Conservation (phyloP, 2,329 filamentous ascomycete species). For the Oidium heveae region DNA sequence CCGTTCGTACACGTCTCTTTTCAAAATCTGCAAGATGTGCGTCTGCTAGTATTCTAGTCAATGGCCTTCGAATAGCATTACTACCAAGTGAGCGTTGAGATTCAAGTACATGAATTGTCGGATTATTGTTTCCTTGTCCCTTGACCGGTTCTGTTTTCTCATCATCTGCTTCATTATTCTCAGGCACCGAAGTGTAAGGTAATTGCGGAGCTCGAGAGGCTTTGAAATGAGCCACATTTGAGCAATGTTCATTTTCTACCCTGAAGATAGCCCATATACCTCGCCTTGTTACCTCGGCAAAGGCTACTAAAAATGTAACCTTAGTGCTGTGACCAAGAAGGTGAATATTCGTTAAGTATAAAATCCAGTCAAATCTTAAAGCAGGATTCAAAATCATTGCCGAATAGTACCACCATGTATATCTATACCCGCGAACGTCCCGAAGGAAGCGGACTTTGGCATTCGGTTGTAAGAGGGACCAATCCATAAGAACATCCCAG, state of each 20-base stretch:
- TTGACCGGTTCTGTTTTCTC: slow-evolving; percentile 7
- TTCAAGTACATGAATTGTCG: not conserved
- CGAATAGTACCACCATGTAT: slow-evolving; percentile 58
- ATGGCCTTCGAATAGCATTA: slow-evolving; percentile 9
- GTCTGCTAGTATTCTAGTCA: slow-evolving; percentile 46
- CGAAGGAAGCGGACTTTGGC: slow-evolving; percentile 44
- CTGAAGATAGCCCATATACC: slow-evolving; percentile 84
- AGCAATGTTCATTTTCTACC: slow-evolving; percentile 93
- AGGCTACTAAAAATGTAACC: slow-evolving; percentile 51
- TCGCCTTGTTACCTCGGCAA: slow-evolving; percentile 61
- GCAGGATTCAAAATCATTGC: slow-evolving; percentile 68
- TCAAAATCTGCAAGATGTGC: slow-evolving; percentile 87
- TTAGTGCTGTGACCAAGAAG: slow-evolving; percentile 63
- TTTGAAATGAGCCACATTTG: slow-evolving; percentile 73
- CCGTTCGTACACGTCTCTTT: slow-evolving; percentile 35
- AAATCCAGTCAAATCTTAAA: slow-evolving; percentile 80
- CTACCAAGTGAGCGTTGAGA: not conserved
- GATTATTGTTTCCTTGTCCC: not conserved
- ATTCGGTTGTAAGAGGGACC: slow-evolving; percentile 62
- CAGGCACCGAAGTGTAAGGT: slow-evolving; percentile 30
- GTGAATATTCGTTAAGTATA: slow-evolving; percentile 60
- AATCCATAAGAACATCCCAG: slow-evolving; percentile 95
- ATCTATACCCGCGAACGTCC: slow-evolving; percentile 55
- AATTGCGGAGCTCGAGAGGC: slow-evolving; percentile 70
- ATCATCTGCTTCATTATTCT: slow-evolving; percentile 6